A percentile compares a stretch with the other conserved stretches of the same genome.
phyloP scores from a whole-genome alignment of 2,329 filamentous ascomycete species.

The Neofusicoccum sp. region DNA sequence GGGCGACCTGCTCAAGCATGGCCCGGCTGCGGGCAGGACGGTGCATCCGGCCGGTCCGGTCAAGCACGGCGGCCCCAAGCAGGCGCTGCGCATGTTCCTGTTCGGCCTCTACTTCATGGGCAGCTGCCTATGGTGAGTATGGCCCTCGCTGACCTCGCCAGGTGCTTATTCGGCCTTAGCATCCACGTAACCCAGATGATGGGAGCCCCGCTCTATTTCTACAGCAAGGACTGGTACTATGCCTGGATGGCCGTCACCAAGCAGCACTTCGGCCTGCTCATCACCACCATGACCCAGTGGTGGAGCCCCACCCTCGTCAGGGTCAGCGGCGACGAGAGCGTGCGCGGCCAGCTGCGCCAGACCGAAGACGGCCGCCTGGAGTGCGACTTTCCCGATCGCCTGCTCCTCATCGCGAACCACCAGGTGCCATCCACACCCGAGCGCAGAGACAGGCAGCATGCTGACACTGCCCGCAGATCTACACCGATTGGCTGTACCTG shows the following conservation, averaged over 20 bases:
- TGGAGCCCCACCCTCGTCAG: constrained; percentile 81
- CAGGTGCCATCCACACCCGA: constrained; percentile 50
- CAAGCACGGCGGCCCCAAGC: constrained; percentile 47
- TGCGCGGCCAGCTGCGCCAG: constrained; percentile 72
- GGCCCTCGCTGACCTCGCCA: constrained; percentile 22
- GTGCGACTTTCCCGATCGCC: constrained; percentile 76
- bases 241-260: constrained; percentile 87
- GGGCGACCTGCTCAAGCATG: constrained; percentile 1
- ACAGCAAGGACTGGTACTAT: constrained; percentile 76
- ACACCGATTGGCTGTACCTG: constrained; percentile 90
- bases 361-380: constrained; percentile 70
- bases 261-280: constrained; percentile 74
- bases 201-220: constrained; percentile 71
- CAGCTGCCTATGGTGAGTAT: constrained; percentile 44
- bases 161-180: constrained; percentile 29
- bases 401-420: constrained; percentile 84
- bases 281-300: constrained; percentile 79
- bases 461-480: constrained; percentile 57
- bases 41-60: constrained; percentile 41
- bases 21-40: background rate
- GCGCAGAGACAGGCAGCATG: background rate
- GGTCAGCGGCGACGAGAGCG: constrained; percentile 79
- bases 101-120: constrained; percentile 51
- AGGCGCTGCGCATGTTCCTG: constrained; percentile 47
- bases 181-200: constrained; percentile 69